Conservation (phyloP, 2,329 filamentous ascomycete species). For the Aspergillus novofumigatus region DNA sequence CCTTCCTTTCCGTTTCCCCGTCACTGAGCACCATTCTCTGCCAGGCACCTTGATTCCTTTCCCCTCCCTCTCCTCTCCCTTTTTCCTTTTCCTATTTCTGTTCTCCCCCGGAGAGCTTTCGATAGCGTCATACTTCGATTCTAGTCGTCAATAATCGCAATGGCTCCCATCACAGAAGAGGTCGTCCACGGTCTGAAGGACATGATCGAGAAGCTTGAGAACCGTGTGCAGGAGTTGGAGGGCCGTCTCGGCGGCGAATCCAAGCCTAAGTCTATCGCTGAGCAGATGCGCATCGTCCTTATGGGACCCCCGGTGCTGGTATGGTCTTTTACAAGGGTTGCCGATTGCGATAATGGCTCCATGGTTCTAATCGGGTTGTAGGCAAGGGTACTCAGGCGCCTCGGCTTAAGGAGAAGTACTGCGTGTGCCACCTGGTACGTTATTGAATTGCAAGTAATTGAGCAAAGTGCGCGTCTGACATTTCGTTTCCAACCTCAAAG, state of each 20-base stretch:
- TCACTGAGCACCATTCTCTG: conserved; percentile 9
- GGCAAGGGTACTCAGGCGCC: conserved; percentile 99
- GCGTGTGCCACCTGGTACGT: conserved; percentile 90
- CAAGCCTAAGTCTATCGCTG: conserved; percentile 47
- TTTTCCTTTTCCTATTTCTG: conserved; percentile 13
- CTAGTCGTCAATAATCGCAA: conserved; percentile 46
- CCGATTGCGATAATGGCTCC: background rate
- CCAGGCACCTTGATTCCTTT: background rate
- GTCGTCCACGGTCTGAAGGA: conserved; percentile 75
- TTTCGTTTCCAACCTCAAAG: conserved; percentile 42
- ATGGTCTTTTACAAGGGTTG: conserved; percentile 22
- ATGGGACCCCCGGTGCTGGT: conserved; percentile 97
- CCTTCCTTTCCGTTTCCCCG: conserved; percentile 27
- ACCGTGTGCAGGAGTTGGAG: conserved; percentile 82
- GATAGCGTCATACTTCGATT: conserved; percentile 20
- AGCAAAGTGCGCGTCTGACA: conserved; percentile 4
- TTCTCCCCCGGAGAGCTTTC: conserved; percentile 14
- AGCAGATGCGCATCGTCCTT: conserved; percentile 88
- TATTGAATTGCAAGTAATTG: conserved; percentile 5
- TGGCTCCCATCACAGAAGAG: conserved; percentile 85
- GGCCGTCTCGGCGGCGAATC: conserved; percentile 56
- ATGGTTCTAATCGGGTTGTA: conserved; percentile 39
- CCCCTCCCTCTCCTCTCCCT: conserved; percentile 14
- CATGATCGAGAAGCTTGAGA: conserved; percentile 77
- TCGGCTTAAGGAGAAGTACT: conserved; percentile 97